These are phyloP conservation scores for Hymenoscyphus fructigenus DNA, from an alignment of 2,329 filamentous ascomycete genomes.

Conservation along the genomic window DNA sequence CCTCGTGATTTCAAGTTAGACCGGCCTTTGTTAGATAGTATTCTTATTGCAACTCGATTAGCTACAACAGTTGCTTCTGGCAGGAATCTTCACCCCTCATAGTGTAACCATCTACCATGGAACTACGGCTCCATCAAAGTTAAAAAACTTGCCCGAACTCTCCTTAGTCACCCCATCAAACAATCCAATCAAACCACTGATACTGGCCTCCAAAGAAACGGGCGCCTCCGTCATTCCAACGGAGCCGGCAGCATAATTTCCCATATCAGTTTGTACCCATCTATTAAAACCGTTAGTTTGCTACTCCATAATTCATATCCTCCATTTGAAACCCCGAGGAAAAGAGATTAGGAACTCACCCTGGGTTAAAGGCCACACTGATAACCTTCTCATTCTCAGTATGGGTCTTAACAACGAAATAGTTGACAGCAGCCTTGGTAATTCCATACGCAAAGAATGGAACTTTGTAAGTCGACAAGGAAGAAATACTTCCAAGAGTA, in stretches of 20 bases:
- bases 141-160: background rate
- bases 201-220: constrained; percentile 20
- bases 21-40: no score
- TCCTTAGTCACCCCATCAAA: background rate
- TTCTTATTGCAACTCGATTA: no score
- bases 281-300: constrained; percentile 10
- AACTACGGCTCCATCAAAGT: background rate
- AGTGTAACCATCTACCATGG: background rate
- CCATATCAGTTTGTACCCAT: constrained; percentile 36
- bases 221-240: constrained; percentile 24
- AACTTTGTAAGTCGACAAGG: constrained; percentile 8
- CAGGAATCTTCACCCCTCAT: background rate
- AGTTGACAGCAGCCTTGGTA: constrained; percentile 41
- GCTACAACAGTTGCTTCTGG: no score
- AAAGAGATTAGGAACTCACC: background rate
- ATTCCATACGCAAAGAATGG: constrained; percentile 42
- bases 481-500: constrained; percentile 22
- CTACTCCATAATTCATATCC: background rate
- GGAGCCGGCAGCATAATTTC: constrained; percentile 18
- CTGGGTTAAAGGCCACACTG: constrained; percentile 35
- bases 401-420: constrained; percentile 36
- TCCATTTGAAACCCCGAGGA: background rate
- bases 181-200: background rate
- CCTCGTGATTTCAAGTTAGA: no score
- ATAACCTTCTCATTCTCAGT: constrained; percentile 34